Conservation (phyloP, 202 grass and related monocot genomes). For the Hordeum pubiflorum region DNA sequence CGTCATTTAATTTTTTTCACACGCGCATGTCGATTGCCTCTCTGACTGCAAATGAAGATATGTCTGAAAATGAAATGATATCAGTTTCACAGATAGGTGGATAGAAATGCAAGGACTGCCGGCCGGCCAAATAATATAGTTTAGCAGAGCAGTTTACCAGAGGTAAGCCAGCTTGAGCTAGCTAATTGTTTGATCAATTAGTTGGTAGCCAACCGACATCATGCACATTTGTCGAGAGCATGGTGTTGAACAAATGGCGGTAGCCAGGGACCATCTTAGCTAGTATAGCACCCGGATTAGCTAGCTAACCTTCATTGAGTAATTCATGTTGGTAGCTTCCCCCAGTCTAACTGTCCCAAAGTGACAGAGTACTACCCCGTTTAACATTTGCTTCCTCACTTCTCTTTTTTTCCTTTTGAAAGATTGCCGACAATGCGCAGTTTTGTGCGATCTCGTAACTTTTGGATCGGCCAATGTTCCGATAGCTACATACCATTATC, state of each 20-base stretch:
- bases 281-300: not conserved
- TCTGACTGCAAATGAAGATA: not conserved
- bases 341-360: not conserved
- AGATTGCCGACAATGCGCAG: no score
- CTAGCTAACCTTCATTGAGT: not conserved
- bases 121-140: not conserved
- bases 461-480: no score
- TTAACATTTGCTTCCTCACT: no score
- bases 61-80: not conserved
- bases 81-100: not conserved
- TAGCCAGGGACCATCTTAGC: not conserved
- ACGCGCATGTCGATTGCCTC: not conserved
- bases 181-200: not conserved
- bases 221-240: not conserved
- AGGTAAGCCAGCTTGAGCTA: not conserved
- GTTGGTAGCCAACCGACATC: not conserved
- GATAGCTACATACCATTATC: no score
- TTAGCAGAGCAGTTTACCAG: not conserved
- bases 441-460: no score
- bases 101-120: not conserved
- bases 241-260: not conserved
- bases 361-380: no score
- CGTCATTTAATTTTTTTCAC: not conserved
- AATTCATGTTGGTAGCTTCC: not conserved
- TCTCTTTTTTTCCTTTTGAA: no score